Conservation (phyloP, 345 rosid genomes). For the Abelmoschus esculentus region DNA sequence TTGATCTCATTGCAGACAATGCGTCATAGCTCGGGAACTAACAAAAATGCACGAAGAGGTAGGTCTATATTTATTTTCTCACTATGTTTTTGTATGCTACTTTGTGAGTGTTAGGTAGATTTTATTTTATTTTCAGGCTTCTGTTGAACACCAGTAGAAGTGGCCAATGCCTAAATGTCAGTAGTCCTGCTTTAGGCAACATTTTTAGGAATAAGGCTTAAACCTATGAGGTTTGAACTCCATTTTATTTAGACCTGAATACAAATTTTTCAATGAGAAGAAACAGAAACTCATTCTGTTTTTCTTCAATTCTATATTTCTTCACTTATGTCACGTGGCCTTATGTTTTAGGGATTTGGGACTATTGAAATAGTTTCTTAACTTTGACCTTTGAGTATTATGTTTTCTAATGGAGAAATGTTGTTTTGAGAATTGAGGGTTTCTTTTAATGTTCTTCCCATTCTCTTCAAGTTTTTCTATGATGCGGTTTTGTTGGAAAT, state of each 20-base stretch:
- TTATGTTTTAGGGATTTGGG: not conserved
- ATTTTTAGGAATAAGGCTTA: not conserved
- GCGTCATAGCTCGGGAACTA: conserved; percentile 84
- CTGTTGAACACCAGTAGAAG: too few relatives aligned
- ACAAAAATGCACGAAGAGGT: conserved; percentile 96
- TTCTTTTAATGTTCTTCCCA: not conserved
- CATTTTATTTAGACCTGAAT: too few relatives aligned
- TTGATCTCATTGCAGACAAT: conserved; percentile 41
- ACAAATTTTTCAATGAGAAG: too few relatives aligned
- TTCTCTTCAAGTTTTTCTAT: not conserved
- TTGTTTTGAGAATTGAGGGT: not conserved
- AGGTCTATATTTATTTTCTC: conserved; percentile 13
- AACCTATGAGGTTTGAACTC: not conserved
- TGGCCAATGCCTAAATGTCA: not conserved
- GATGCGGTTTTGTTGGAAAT: not conserved
- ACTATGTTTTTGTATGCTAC: not conserved
- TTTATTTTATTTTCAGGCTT: not conserved
- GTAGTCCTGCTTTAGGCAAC: not conserved
- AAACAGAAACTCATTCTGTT: too few relatives aligned
- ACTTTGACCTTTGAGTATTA: not conserved
- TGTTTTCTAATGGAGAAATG: not conserved
- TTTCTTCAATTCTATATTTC: too few relatives aligned
- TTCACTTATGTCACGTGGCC: too few relatives aligned
- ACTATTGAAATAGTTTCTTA: too few relatives aligned
- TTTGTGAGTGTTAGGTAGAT: not conserved